Conservation (phyloP, 768 basidiomycete genomes). For the Hebeloma cylindrosporum region DNA sequence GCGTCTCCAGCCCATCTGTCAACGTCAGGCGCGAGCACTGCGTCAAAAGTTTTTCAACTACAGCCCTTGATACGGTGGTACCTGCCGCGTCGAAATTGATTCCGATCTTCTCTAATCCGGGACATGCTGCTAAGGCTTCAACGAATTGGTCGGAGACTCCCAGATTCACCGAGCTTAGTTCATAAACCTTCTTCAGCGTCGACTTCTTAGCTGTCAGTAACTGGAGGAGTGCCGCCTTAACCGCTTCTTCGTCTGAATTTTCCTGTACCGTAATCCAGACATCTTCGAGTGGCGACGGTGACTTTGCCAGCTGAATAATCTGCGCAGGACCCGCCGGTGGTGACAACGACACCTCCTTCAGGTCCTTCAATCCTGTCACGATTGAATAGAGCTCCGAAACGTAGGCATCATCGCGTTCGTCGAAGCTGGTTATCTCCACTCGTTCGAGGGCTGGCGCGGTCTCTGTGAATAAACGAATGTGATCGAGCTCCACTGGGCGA, state of each 20-base stretch:
- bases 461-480: not conserved
- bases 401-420: constrained; percentile 5
- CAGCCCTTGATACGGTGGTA: not conserved
- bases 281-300: constrained; percentile 2
- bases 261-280: not conserved
- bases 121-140: not conserved
- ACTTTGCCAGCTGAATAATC: not conserved
- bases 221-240: not conserved
- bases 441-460: constrained; percentile 5
- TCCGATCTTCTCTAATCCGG: not conserved
- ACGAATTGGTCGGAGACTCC: constrained; percentile 1
- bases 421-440: constrained; percentile 1
- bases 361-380: not conserved
- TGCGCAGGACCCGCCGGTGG: not conserved
- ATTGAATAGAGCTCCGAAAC: not conserved
- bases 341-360: not conserved
- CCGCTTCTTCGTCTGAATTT: not conserved
- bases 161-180: not conserved
- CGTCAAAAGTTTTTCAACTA: constrained; percentile 1
- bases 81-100: not conserved
- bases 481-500: not conserved
- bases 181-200: constrained; percentile 1
- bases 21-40: constrained; percentile 7
- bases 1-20: not conserved
- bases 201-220: constrained; percentile 5